phyloP scores from a whole-genome alignment of 352 stramenopile species.

The Phytophthora foliorum region DNA sequence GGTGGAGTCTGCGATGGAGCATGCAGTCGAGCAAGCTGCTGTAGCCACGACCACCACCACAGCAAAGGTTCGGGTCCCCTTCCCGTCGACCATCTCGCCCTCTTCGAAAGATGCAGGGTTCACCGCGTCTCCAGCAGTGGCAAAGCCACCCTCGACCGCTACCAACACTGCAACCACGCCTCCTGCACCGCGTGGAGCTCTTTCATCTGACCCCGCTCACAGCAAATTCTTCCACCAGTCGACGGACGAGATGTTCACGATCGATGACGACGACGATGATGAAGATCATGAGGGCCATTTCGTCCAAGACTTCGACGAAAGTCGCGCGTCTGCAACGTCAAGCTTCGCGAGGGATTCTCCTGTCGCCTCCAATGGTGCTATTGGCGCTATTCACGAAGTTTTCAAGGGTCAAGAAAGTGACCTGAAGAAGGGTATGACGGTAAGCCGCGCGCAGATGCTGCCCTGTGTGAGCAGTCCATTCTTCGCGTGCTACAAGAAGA shows the following conservation, averaged over 20 bases:
- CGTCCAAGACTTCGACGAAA: conserved; percentile 34
- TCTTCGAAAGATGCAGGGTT: conserved; percentile 30
- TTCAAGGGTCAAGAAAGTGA: conserved; percentile 55
- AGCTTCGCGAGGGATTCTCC: conserved; percentile 59
- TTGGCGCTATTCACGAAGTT: conserved; percentile 58
- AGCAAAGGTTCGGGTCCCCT: conserved; percentile 55
- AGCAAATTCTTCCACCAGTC: conserved; percentile 61
- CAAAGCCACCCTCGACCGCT: conserved; percentile 10
- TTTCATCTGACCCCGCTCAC: conserved; percentile 38
- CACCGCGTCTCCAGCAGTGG: conserved; percentile 7
- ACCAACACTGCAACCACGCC: conserved; percentile 17
- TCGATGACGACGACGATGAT: conserved; percentile 84
- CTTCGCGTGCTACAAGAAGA: conserved; percentile 92
- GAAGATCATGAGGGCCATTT: conserved; percentile 53
- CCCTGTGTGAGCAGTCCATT: conserved; percentile 77
- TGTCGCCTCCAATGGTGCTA: conserved; percentile 10
- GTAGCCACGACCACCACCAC: conserved; percentile 38
- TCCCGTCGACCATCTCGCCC: conserved; percentile 37
- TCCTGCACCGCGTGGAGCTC: conserved; percentile 25
- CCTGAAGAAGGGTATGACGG: conserved; percentile 72
- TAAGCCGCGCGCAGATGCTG: conserved; percentile 78
- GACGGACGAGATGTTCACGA: conserved; percentile 87
- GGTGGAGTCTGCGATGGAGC: conserved; percentile 60
- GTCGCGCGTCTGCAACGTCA: conserved; percentile 55
- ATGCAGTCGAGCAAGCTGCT: conserved; percentile 41